Evolutionary conservation across 2,329 filamentous ascomycete species (phyloP), one percentile per base, ranked within the genome.

Genomic region (Botrytis tulipae): DNA sequence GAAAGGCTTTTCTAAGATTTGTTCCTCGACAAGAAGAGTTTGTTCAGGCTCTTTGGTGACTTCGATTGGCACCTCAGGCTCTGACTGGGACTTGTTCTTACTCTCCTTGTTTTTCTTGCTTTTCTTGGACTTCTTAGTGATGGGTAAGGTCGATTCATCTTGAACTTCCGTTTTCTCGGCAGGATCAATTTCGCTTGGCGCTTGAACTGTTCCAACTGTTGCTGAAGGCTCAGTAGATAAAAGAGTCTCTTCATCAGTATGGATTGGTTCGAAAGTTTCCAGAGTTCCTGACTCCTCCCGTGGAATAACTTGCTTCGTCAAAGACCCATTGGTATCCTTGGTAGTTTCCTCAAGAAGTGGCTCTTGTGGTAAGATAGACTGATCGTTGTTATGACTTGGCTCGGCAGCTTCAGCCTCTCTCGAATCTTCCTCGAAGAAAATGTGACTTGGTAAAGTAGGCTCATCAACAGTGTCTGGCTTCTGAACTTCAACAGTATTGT

Each of bases 91-190:
- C 10, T 29, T 51, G 16, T 71, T 44, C 25, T 60, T 60, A 18
- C n/a, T 59, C 48, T 29, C 44, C 48, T 42, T 70, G 25, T 25
- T 70, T 40, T 60, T 48, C 46, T 57, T 68, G 66, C 25, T 42
- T 37, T 57, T 57, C 44, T 20, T 65, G 8, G 69, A 70, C 48
- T 44, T 44, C 35, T 57, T 54, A 12, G 51, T 18, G 35, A 12
- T 25, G 18, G 51, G 9, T 66, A 48, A 22, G 8, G 10, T 42
- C 37, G 48, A 20, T 20, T 42, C 48, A 12, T 48, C 29, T 51
- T 14, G 42, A 3, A 42, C 12, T 10, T 62, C 69, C 20, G 8
- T 22, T 9, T 65, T 22, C n/a, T 46, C 35, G 12, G n/a, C 14
- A 46, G 8, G 8, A 22, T 25, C 32, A 10, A 57, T 16, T 9